Percentiles rank a stretch among this genome's conserved stretches.
Evolutionary conservation across 805 yeast species (phyloP).

Genomic region (Pichia pseudocactophila): DNA sequence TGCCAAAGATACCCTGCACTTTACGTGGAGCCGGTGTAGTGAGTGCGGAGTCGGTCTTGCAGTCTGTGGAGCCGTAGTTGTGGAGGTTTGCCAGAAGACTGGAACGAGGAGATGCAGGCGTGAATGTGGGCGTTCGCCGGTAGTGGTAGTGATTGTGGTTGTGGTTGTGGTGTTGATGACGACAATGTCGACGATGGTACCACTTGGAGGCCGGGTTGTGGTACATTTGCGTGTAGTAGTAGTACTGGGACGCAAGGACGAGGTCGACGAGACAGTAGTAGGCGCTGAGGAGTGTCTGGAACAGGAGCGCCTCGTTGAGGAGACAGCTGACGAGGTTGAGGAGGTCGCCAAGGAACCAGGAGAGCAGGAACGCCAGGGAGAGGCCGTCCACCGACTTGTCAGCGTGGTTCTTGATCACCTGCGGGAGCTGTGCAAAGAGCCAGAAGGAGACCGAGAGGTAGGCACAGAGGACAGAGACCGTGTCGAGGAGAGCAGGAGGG

Average conservation of each 20-base stretch:
- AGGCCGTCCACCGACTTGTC: constrained; percentile 60
- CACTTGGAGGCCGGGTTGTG: constrained; percentile 27
- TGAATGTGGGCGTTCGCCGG: too few species aligned
- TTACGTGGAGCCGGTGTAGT: too few species aligned
- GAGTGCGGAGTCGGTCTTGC: too few species aligned
- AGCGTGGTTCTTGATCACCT: constrained; percentile 49
- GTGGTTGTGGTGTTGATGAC: too few species aligned
- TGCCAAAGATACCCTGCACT: too few species aligned
- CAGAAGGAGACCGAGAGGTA: constrained; percentile 45
- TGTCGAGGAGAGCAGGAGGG: neutral
- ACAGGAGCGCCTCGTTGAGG: constrained; percentile 39
- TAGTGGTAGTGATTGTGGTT: too few species aligned
- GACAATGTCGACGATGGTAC: constrained; percentile 14
- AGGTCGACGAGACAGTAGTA: constrained; percentile 43
- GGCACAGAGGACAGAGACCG: constrained; percentile 24
- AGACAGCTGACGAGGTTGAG: constrained; percentile 43
- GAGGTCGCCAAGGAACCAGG: constrained; percentile 61
- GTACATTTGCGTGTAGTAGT: constrained; percentile 38
- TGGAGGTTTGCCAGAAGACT: too few species aligned
- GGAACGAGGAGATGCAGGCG: too few species aligned
- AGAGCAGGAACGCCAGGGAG: constrained; percentile 46
- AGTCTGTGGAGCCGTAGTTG: too few species aligned
- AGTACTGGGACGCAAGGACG: constrained; percentile 37
- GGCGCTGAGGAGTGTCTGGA: constrained; percentile 37
- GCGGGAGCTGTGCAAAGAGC: constrained; percentile 72